Evolutionary conservation across 1,139 yeast genomes (phyloP).

Genomic region (Scheffersomyces stambukii): DNA sequence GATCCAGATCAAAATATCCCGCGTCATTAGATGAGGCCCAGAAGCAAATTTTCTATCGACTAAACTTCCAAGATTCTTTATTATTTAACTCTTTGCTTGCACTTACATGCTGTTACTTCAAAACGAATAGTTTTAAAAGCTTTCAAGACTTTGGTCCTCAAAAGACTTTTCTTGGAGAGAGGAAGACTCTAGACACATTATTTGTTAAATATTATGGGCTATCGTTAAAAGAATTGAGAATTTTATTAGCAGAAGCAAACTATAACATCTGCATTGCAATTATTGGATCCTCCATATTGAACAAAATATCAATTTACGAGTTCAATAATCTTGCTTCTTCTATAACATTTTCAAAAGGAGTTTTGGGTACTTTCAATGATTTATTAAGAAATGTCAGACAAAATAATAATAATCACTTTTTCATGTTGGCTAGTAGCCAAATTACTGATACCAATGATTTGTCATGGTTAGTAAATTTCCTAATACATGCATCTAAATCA

Average conservation of each 20-base stretch:
- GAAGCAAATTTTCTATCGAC: no score
- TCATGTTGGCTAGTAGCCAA: no score
- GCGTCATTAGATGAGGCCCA: no score
- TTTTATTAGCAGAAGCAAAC: conserved; percentile 12
- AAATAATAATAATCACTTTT: background rate
- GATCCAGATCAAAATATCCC: no score
- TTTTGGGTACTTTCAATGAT: conserved; percentile 19
- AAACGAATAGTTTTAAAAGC: conserved; percentile 19
- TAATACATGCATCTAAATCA: conserved; percentile 20
- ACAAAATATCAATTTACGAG: conserved; percentile 23
- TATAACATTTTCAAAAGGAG: conserved; percentile 23
- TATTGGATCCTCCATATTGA: conserved; percentile 20
- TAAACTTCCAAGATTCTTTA: no score
- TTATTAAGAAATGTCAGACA: no score
- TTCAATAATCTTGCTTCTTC: conserved; percentile 16
- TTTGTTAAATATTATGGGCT: conserved; percentile 17
- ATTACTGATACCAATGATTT: conserved; percentile 4
- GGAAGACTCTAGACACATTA: conserved; percentile 5
- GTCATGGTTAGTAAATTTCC: conserved; percentile 15
- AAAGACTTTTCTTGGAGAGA: background rate
- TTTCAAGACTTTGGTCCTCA: conserved; percentile 10
- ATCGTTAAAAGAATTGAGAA: conserved; percentile 17
- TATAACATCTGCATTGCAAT: conserved; percentile 19
- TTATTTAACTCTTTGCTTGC: conserved; percentile 15
- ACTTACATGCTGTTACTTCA: conserved; percentile 16